phyloP scores from a whole-genome alignment of 352 stramenopile species.

The Phytophthora pseudosyringae region DNA sequence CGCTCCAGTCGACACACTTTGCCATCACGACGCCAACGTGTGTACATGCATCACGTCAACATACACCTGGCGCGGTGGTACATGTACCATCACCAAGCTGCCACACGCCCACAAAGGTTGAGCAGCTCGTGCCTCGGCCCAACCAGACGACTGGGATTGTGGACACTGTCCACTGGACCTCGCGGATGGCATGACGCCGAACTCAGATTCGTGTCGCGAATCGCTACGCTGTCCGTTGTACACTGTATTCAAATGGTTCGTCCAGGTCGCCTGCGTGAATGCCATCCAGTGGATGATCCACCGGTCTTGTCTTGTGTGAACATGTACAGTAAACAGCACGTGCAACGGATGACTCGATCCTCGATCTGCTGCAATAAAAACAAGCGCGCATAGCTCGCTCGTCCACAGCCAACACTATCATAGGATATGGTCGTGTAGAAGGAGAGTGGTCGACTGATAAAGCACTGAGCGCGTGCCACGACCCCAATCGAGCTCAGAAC shows the following conservation, averaged over 20 bases:
- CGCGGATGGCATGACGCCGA: constrained; percentile 16
- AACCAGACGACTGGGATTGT: constrained; percentile 27
- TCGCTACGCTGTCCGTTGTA: constrained; percentile 2
- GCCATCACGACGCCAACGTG: background rate
- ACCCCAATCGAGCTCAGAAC: too few relatives aligned
- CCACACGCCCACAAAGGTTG: background rate
- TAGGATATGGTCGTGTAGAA: too few relatives aligned
- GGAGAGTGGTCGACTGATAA: too few relatives aligned
- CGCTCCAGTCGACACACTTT: constrained; percentile 11
- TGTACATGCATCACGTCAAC: constrained; percentile 1
- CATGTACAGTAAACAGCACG: constrained; percentile 17
- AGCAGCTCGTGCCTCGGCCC: constrained; percentile 23
- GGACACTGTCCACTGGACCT: too few relatives aligned
- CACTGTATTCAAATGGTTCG: constrained; percentile 9
- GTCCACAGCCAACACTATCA: too few relatives aligned
- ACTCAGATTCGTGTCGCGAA: constrained; percentile 12
- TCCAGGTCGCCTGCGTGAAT: background rate
- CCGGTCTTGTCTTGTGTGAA: background rate
- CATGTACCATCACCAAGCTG: too few relatives aligned
- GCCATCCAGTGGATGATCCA: too few relatives aligned
- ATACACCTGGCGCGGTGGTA: background rate
- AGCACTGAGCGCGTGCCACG: too few relatives aligned
- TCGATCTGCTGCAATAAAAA: constrained; percentile 16
- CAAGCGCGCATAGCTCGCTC: background rate
- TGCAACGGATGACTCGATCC: constrained; percentile 10